Conservation (phyloP, 2,329 filamentous ascomycete genomes). For the Aspergillus costaricaensis region DNA sequence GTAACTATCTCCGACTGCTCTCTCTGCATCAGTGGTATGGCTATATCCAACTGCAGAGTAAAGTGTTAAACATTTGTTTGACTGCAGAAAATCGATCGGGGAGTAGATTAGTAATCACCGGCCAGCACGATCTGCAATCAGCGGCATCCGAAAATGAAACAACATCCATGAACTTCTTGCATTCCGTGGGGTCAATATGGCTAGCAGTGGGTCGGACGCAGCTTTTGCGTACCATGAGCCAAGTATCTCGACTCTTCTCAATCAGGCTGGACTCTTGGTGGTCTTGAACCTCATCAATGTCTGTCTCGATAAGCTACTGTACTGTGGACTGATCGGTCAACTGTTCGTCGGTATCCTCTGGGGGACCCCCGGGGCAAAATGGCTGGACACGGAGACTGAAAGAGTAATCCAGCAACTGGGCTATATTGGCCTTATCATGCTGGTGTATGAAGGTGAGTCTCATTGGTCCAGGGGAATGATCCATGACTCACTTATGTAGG, state of each 20-base stretch:
- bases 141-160: no score
- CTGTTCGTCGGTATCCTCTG: slow-evolving; percentile 70
- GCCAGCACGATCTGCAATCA: no score
- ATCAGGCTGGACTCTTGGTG: slow-evolving; percentile 63
- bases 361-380: slow-evolving; percentile 66
- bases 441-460: slow-evolving; percentile 67
- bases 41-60: no score
- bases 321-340: slow-evolving; percentile 72
- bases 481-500: slow-evolving; percentile 5
- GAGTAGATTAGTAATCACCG: no score
- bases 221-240: slow-evolving; percentile 64
- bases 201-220: slow-evolving; percentile 15
- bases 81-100: no score
- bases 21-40: no score
- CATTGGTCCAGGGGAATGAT: background rate
- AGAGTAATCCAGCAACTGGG: slow-evolving; percentile 64
- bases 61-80: no score
- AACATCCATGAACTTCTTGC: no score
- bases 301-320: slow-evolving; percentile 61
- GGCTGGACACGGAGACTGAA: slow-evolving; percentile 58
- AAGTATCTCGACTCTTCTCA: slow-evolving; percentile 59
- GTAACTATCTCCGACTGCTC: no score
- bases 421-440: slow-evolving; percentile 70
- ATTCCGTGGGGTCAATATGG: background rate
- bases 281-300: slow-evolving; percentile 62